These are phyloP conservation scores for Basidiobolus heterosporus DNA, from an alignment of 371 early-diverging fungal genomes.

Conservation along the genomic window DNA sequence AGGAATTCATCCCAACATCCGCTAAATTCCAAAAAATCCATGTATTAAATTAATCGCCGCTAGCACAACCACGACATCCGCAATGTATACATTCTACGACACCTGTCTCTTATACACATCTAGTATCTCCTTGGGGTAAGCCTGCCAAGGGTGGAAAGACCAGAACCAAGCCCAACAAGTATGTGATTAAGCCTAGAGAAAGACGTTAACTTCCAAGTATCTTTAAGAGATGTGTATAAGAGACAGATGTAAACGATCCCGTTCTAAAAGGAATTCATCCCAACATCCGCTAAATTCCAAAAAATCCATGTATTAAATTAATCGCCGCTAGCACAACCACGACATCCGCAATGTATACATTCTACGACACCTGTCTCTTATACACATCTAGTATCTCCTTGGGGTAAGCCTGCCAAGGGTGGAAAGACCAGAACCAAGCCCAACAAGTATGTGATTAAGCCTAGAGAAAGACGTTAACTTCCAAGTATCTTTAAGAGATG, in stretches of 20 bases:
- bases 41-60: neutral
- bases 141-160: slow-evolving; percentile 93
- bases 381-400: slow-evolving; percentile 78
- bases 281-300: neutral
- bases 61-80: slow-evolving; percentile 42
- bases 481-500: neutral
- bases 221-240: no score
- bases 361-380: slow-evolving; percentile 77
- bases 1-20: neutral
- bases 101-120: slow-evolving; percentile 73
- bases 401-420: slow-evolving; percentile 93
- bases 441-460: slow-evolving; percentile 62
- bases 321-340: slow-evolving; percentile 5
- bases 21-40: neutral
- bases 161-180: slow-evolving; percentile 47
- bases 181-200: slow-evolving; percentile 62
- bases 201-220: slow-evolving; percentile 26
- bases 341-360: slow-evolving; percentile 89
- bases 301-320: neutral
- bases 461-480: slow-evolving; percentile 48
- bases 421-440: slow-evolving; percentile 71
- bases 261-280: no score
- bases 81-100: slow-evolving; percentile 88
- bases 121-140: slow-evolving; percentile 88
- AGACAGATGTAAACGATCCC: no score